Base-by-base conservation (phyloP, 2,329 filamentous ascomycete genomes). In the Pseudogymnoascus sp. region DNA sequence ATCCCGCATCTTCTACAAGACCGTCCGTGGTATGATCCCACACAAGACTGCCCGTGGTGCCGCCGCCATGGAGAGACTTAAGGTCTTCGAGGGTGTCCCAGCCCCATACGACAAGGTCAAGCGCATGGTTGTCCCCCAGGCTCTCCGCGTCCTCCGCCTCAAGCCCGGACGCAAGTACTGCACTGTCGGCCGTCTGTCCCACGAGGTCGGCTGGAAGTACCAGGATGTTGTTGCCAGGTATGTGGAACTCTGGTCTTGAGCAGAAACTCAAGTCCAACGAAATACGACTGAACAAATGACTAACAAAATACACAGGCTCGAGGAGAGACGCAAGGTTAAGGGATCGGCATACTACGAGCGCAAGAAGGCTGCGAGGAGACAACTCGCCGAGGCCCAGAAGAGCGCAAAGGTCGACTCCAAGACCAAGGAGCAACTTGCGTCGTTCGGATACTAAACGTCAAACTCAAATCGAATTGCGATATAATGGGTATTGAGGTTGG, bases 151-250 rank as follows among this genome's bases (percentile, higher is more conserved):
- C 71, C 87, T 99, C 78, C 86, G 94, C 78, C 85, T 99, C 78
- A 95, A 97, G 86, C 94, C 94, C 74, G 94, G 94, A 77, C 92
- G 94, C 84, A 99, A 99, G 88, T 99, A 96, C 90, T 99, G 94
- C 90, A 96, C 92, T 70, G 93, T 99, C 72, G 94, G 94, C 73
- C 88, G 94, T 81, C 84, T 99, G 76, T 94, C 90, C 80, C 92
- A 97, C 81, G 94, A 99, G 84, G 94, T 97, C 76, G 94, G 94
- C 83, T 99, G 94, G 94, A 99, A 99, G 84, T 97, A 99, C 89
- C 90, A 97, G 86, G 93, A 97, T 78, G 92, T 99, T 76, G 94
- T 99, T 82, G 89, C 88, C 75, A 92, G 90, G 92, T 97, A 54
- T 54, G 47, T 54, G 47, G n/a, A 54, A 54, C 7, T 33, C 47